These are phyloP conservation scores for Ogataea paraovalis DNA, from an alignment of 805 yeast species.

Conservation along the genomic window DNA sequence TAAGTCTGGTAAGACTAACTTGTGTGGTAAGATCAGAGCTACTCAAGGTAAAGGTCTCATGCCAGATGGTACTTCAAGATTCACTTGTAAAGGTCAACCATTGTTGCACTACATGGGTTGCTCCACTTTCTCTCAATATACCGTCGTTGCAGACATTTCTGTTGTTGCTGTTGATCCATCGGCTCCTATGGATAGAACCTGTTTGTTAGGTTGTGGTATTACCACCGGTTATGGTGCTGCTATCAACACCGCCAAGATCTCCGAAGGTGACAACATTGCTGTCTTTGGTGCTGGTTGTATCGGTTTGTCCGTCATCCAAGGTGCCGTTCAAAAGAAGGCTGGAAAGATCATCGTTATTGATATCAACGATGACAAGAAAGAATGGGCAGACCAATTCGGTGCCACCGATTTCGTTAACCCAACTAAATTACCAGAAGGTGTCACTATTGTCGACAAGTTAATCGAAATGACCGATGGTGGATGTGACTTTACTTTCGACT, in stretches of 20 bases:
- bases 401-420: conserved; percentile 96
- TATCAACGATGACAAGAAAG: conserved; percentile 76
- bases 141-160: conserved; percentile 96
- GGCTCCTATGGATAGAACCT: conserved; percentile 82
- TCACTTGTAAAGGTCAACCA: conserved; percentile 79
- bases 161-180: conserved; percentile 84
- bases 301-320: conserved; percentile 94
- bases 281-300: conserved; percentile 98
- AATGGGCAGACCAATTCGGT: conserved; percentile 85
- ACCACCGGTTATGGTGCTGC: conserved; percentile 99
- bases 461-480: conserved; percentile 96
- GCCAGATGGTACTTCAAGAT: conserved; percentile 97
- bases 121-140: conserved; percentile 94
- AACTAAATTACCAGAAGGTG: conserved; percentile 64
- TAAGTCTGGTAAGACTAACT: conserved; percentile 89
- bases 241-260: conserved; percentile 84
- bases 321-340: conserved; percentile 83
- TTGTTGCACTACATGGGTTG: conserved; percentile 96
- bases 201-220: conserved; percentile 96
- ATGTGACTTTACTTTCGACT: conserved; percentile 91
- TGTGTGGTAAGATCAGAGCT: conserved; percentile 92
- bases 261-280: conserved; percentile 89
- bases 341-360: conserved; percentile 81
- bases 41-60: conserved; percentile 98
- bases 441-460: conserved; percentile 75